A percentile compares a stretch with the other conserved stretches of the same genome.
These are phyloP conservation scores for Lachnellula occidentalis DNA, from an alignment of 2,329 filamentous ascomycete genomes.

Conservation along the genomic window DNA sequence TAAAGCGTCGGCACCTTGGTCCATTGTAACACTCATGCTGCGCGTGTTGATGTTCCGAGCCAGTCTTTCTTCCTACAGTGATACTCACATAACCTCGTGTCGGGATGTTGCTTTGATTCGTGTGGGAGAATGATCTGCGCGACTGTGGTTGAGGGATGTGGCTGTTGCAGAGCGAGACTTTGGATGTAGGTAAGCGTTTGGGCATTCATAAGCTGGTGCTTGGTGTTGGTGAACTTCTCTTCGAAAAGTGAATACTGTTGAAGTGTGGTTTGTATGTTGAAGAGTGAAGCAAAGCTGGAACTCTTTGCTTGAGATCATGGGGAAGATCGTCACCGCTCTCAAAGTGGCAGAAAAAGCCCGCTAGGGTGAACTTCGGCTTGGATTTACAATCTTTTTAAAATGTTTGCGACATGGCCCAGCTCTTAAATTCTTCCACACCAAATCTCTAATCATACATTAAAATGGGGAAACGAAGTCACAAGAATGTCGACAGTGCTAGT, in stretches of 20 bases:
- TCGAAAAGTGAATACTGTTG: background rate
- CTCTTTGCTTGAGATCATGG: too few species aligned
- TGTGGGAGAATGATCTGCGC: slow-evolving; percentile 9
- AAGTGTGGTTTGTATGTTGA: background rate
- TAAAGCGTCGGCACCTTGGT: slow-evolving; percentile 24
- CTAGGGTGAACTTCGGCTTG: background rate
- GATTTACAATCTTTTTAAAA: background rate
- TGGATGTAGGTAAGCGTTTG: background rate
- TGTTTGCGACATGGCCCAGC: background rate
- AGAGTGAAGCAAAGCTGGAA: background rate
- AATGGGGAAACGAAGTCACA: slow-evolving; percentile 30
- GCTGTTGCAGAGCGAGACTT: background rate
- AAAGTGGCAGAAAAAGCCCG: too few species aligned
- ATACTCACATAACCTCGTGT: slow-evolving; percentile 28
- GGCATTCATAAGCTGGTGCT: slow-evolving; percentile 8
- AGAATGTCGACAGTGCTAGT: slow-evolving; percentile 18
- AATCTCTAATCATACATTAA: slow-evolving; percentile 5
- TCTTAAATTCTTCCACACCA: background rate
- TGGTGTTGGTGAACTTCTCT: background rate
- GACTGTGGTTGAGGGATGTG: slow-evolving; percentile 4
- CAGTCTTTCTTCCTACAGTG: slow-evolving; percentile 20
- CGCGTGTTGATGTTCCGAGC: slow-evolving; percentile 18
- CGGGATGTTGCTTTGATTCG: slow-evolving; percentile 3
- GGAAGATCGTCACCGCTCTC: background rate
- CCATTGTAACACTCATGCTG: slow-evolving; percentile 28